Evolutionary conservation across 805 yeast genomes (phyloP).

Genomic region (Wickerhamiella vanderwaltii): DNA sequence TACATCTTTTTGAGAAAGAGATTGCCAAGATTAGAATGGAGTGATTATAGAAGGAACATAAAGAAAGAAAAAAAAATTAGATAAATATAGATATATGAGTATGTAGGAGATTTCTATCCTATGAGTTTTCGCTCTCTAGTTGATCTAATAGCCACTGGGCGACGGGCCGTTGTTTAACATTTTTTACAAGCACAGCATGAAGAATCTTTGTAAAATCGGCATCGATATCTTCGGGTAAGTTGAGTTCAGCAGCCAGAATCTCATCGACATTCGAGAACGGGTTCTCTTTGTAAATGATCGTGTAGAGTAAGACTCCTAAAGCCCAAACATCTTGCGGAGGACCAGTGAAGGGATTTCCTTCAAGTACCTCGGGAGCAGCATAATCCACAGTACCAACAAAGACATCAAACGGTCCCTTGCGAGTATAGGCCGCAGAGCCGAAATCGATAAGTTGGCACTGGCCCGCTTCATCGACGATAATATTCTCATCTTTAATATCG

Average conservation of each 20-base stretch:
- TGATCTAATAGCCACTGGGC: constrained; percentile 59
- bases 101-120: background rate
- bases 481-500: constrained; percentile 90
- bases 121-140: constrained; percentile 16
- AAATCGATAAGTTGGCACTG: constrained; percentile 80
- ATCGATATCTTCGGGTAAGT: constrained; percentile 46
- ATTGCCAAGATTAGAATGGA: background rate
- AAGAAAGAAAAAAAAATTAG: background rate
- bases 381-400: constrained; percentile 96
- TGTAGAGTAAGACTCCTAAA: constrained; percentile 77
- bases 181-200: constrained; percentile 52
- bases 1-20: constrained; percentile 13
- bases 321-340: constrained; percentile 98
- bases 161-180: constrained; percentile 54
- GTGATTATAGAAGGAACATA: background rate
- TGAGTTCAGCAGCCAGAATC: constrained; percentile 76
- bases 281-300: constrained; percentile 82
- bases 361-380: constrained; percentile 92
- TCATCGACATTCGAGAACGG: constrained; percentile 95
- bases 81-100: background rate
- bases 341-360: constrained; percentile 83
- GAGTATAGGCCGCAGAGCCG: constrained; percentile 86
- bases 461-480: constrained; percentile 69
- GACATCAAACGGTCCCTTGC: constrained; percentile 90
- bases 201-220: constrained; percentile 56